Conservation (phyloP, 208 protist genomes). For the Novymonas esmeraldas region DNA sequence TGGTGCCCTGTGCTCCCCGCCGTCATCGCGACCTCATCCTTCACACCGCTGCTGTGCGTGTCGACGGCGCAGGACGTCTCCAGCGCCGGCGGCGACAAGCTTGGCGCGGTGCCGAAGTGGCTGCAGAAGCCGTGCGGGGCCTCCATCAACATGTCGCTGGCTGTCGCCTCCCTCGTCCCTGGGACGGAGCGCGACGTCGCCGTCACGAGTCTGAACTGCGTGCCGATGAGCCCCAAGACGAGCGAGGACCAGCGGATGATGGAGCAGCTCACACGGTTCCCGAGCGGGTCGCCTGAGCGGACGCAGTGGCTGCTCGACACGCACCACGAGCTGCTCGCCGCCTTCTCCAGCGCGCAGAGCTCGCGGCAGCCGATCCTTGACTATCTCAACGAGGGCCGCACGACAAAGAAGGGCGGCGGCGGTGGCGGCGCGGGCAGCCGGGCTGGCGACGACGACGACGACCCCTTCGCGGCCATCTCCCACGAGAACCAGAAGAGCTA, state of each 20-base stretch:
- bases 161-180: slow-evolving; percentile 53
- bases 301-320: slow-evolving; percentile 59
- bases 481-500: slow-evolving; percentile 61
- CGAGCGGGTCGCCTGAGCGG: slow-evolving; percentile 48
- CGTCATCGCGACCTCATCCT: slow-evolving; percentile 91
- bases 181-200: slow-evolving; percentile 38
- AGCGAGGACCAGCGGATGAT: slow-evolving; percentile 30
- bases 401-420: neutral
- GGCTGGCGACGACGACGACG: slow-evolving; percentile 48
- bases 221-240: slow-evolving; percentile 38
- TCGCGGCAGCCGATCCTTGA: slow-evolving; percentile 68
- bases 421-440: slow-evolving; percentile 10
- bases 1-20: slow-evolving; percentile 93
- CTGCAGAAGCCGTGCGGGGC: slow-evolving; percentile 66
- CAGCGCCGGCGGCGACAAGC: slow-evolving; percentile 22
- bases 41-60: slow-evolving; percentile 77
- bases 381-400: slow-evolving; percentile 40
- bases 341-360: slow-evolving; percentile 51
- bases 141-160: slow-evolving; percentile 57
- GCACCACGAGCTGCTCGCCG: slow-evolving; percentile 61
- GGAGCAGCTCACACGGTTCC: slow-evolving; percentile 31
- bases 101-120: slow-evolving; percentile 49
- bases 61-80: slow-evolving; percentile 56
- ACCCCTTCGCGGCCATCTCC: slow-evolving; percentile 68
- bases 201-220: slow-evolving; percentile 17